Base-by-base conservation (phyloP, 2,329 filamentous ascomycete species). In the Penicillium sp. region DNA sequence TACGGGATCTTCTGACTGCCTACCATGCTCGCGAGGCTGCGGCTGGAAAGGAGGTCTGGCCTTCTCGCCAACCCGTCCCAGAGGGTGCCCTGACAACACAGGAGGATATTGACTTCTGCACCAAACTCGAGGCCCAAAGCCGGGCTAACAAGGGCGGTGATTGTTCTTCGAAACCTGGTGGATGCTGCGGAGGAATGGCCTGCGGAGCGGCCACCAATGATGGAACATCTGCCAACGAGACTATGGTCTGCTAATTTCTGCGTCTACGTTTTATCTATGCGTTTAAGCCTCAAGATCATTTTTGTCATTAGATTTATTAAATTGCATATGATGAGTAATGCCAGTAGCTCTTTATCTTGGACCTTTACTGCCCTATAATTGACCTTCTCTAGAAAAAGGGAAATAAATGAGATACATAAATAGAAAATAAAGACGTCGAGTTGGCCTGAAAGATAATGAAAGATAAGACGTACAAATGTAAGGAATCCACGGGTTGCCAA, bases 1-100 rank as follows among this genome's bases (percentile, higher is more conserved):
- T 81, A 28, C 75, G 78, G 4, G 74, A 78, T 37, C 54, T 75
- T 12, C 65, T 82, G 41, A 68, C 69, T 43, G 67, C 70, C 29
- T 78, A 81, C 57, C 68, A 57, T 31, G 63, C 72, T 51, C 67
- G 67, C 24, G 79, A 82, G 59, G 67, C 73, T 50, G 66, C 67
- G 8, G 68, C 62, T 0, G 72, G 72, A 12, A 58, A 66, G 35
- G 73, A 81, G 63, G 76, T 81, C 46, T 81, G 78, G 78, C 79
- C 79, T 0, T 78, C 78, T 2, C 57, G 63, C 31, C 68, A 69
- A 50, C 58, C 35, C 3, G 46, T 71, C n/a, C 66, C 67, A 9
- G 44, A 49, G 13, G 54, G 53, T 29, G 65, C 61, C 7, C 23
- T 50, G 1, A 58, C 57, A 4, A 66, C 57, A 42, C 50, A 63